Evolutionary conservation across 495 filamentous ascomycete genomes (phyloP).

Genomic region (Daldinia grandis): DNA sequence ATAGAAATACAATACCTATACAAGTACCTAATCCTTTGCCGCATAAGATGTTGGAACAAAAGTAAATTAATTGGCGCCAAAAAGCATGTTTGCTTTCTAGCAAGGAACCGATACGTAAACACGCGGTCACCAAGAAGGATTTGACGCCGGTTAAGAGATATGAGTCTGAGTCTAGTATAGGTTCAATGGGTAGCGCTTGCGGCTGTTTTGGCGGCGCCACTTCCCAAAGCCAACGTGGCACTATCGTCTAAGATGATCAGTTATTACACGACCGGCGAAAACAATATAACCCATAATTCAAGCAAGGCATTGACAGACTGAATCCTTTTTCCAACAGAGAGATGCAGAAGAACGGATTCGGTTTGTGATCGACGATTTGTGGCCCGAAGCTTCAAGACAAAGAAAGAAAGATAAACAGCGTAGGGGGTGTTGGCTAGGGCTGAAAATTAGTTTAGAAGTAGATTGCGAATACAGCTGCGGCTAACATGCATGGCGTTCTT

Average conservation of each 20-base stretch:
- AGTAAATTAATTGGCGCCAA: not conserved
- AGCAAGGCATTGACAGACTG: not conserved
- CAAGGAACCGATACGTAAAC: slow-evolving; percentile 1
- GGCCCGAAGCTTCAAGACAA: slow-evolving; percentile 2
- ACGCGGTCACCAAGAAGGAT: not conserved
- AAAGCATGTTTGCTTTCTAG: slow-evolving; percentile 9
- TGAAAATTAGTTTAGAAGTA: slow-evolving; percentile 2
- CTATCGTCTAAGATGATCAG: not conserved
- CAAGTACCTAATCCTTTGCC: not conserved
- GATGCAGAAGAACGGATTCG: no score
- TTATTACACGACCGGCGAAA: no score
- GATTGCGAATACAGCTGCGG: slow-evolving; percentile 9
- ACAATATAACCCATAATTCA: no score
- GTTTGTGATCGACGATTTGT: slow-evolving; percentile 1
- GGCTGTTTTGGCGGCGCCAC: slow-evolving; percentile 6
- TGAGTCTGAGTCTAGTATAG: not conserved
- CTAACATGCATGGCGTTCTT: slow-evolving; percentile 8
- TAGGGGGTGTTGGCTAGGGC: not conserved
- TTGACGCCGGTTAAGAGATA: slow-evolving; percentile 1
- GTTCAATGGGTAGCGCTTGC: slow-evolving; percentile 16
- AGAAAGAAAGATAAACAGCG: slow-evolving; percentile 1
- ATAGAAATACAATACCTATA: not conserved
- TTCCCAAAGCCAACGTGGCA: slow-evolving; percentile 25
- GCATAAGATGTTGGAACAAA: not conserved
- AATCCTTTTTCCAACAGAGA: not conserved